These are phyloP conservation scores for Trichosporon inkin DNA, from an alignment of 1,284 basidiomycete species.

Conservation along the genomic window DNA sequence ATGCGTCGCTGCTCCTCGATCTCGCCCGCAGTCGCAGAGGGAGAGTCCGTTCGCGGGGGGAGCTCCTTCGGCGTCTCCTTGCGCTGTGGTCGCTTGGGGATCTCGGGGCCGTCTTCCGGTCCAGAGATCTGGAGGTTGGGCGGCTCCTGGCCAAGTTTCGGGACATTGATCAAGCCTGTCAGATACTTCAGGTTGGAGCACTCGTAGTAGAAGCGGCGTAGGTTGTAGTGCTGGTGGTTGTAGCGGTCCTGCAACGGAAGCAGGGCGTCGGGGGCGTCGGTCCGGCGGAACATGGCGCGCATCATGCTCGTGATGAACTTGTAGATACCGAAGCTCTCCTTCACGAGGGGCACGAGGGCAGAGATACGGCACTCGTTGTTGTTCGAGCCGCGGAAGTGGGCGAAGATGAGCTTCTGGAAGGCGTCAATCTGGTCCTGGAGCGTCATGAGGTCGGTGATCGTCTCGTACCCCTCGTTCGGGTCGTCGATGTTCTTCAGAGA, in stretches of 20 bases:
- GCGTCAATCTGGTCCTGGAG: conserved; percentile 95
- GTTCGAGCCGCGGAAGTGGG: conserved; percentile 79
- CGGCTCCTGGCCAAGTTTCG: conserved; percentile 92
- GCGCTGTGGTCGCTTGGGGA: conserved; percentile 74
- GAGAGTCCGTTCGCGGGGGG: conserved; percentile 56
- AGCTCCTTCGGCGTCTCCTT: conserved; percentile 60
- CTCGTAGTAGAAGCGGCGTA: conserved; percentile 95
- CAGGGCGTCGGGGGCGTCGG: conserved; percentile 77
- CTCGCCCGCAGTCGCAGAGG: conserved; percentile 68
- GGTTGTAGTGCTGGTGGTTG: conserved; percentile 78
- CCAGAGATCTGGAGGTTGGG: conserved; percentile 71
- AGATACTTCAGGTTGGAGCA: conserved; percentile 95
- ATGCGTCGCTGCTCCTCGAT: conserved; percentile 90
- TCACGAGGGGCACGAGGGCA: conserved; percentile 85
- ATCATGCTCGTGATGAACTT: conserved; percentile 96
- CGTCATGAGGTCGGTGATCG: conserved; percentile 90
- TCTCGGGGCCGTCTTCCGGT: conserved; percentile 63
- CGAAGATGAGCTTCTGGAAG: conserved; percentile 92
- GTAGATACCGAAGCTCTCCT: conserved; percentile 97
- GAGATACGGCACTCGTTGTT: conserved; percentile 97
- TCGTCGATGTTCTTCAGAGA: conserved; percentile 93
- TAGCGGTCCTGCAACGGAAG: conserved; percentile 80
- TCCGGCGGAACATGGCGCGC: conserved; percentile 87
- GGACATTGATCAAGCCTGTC: conserved; percentile 91
- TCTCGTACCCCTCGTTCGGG: conserved; percentile 96